Evolutionary conservation across 441 rosid genomes (phyloP).

Genomic region (Gossypium gossypioides): DNA sequence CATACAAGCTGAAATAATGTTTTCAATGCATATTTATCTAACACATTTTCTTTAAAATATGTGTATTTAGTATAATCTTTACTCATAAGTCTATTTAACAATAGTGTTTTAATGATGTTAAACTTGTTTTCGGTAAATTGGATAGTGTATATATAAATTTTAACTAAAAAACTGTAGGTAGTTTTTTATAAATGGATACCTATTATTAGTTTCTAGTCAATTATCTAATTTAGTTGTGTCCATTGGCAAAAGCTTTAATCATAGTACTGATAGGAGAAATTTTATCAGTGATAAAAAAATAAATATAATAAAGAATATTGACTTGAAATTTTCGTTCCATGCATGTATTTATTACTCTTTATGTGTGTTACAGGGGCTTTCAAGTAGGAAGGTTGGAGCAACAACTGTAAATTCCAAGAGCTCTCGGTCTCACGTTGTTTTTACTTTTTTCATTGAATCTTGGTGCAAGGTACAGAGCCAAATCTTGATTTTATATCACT

Average conservation of each 20-base stretch:
- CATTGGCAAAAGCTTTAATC: too few species aligned
- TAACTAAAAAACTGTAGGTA: too few species aligned
- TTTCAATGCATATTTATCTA: background rate
- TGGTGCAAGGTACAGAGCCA: slow-evolving; percentile 59
- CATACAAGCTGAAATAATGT: background rate
- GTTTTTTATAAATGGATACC: too few species aligned
- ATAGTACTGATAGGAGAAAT: too few species aligned
- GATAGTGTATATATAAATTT: background rate
- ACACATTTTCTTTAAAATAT: background rate
- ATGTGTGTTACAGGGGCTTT: slow-evolving; percentile 54
- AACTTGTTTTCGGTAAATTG: background rate
- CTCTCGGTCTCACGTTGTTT: slow-evolving; percentile 77
- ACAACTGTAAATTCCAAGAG: slow-evolving; percentile 86
- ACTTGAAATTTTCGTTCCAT: background rate
- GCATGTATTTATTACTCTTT: background rate
- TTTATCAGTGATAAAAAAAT: background rate
- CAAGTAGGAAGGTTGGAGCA: slow-evolving; percentile 86
- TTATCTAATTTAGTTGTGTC: too few species aligned
- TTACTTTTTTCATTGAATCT: slow-evolving; percentile 52
- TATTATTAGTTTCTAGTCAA: too few species aligned
- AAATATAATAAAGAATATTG: background rate
- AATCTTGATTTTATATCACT: background rate
- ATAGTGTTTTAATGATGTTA: background rate
- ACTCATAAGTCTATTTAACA: background rate
- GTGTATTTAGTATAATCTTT: background rate